phyloP scores from a whole-genome alignment of 805 yeast genomes.

The Candida vaughaniae region DNA sequence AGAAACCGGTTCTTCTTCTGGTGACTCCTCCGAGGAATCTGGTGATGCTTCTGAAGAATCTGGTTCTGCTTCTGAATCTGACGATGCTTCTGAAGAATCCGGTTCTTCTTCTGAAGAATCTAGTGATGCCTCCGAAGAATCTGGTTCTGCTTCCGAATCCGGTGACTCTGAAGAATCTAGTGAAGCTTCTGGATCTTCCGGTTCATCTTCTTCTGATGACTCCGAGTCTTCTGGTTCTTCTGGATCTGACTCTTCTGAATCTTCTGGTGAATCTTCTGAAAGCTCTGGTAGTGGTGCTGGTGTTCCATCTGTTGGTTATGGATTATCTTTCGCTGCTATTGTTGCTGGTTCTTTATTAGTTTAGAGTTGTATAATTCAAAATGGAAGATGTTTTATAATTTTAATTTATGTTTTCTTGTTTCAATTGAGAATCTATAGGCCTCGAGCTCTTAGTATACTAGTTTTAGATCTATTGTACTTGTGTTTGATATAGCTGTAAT shows the following conservation, averaged over 20 bases:
- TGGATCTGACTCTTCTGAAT: constrained; percentile 11
- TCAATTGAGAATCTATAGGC: too few species aligned
- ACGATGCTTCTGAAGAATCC: constrained; percentile 3
- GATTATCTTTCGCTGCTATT: constrained; percentile 12
- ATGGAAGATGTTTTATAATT: too few species aligned
- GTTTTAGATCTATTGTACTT: too few species aligned
- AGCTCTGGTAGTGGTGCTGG: constrained; percentile 8
- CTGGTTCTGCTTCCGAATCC: constrained; percentile 4
- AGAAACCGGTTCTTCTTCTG: constrained; percentile 9
- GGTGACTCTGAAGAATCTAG: constrained; percentile 7
- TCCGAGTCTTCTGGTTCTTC: constrained; percentile 10
- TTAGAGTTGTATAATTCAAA: constrained; percentile 3
- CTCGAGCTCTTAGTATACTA: too few species aligned
- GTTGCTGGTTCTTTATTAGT: constrained; percentile 17
- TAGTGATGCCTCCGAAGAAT: constrained; percentile 6
- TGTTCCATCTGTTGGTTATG: constrained; percentile 10
- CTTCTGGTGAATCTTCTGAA: constrained; percentile 3
- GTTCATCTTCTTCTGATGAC: constrained; percentile 2
- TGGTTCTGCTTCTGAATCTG: constrained; percentile 5
- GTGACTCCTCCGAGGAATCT: neutral
- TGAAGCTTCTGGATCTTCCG: constrained; percentile 10
- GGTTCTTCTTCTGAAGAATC: constrained; percentile 6
- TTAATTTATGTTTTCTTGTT: too few species aligned
- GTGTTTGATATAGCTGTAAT: too few species aligned
- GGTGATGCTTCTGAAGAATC: constrained; percentile 6